Evolutionary conservation across 2,329 filamentous ascomycete genomes (phyloP).

Genomic region (Aspergillus sergii): DNA sequence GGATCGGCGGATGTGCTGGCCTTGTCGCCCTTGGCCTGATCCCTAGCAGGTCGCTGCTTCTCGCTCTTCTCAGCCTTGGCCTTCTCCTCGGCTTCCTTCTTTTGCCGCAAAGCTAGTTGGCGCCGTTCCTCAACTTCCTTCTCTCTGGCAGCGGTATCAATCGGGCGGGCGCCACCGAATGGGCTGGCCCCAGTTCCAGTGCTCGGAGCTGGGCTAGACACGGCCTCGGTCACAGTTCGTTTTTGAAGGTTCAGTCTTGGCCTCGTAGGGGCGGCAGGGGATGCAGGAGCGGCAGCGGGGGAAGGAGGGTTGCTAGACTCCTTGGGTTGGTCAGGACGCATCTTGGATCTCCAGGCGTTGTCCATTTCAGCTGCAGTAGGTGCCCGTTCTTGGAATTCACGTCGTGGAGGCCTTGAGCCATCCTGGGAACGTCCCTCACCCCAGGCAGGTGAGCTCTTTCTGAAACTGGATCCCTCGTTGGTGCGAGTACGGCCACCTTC

Average conservation of each 20-base stretch:
- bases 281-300: slow-evolving; percentile 66
- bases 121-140: slow-evolving; percentile 89
- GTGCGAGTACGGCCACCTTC: slow-evolving; percentile 63
- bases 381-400: slow-evolving; percentile 72
- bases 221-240: slow-evolving; percentile 81
- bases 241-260: slow-evolving; percentile 88
- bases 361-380: slow-evolving; percentile 91
- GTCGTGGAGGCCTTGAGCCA: slow-evolving; percentile 76
- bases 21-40: slow-evolving; percentile 40
- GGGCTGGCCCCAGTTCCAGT: slow-evolving; percentile 82
- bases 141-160: slow-evolving; percentile 89
- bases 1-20: slow-evolving; percentile 27
- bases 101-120: slow-evolving; percentile 71
- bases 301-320: slow-evolving; percentile 76
- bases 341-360: slow-evolving; percentile 87
- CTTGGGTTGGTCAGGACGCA: slow-evolving; percentile 81
- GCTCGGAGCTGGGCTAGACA: slow-evolving; percentile 48
- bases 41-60: slow-evolving; percentile 56
- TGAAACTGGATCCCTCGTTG: slow-evolving; percentile 63
- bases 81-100: slow-evolving; percentile 86
- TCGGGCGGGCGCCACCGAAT: slow-evolving; percentile 90
- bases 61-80: slow-evolving; percentile 72
- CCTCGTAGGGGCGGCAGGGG: slow-evolving; percentile 62
- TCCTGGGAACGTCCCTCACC: slow-evolving; percentile 69
- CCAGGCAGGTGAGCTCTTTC: slow-evolving; percentile 74